Conservation (phyloP, 2,329 filamentous ascomycete species). For the Pseudopithomyces maydicus region DNA sequence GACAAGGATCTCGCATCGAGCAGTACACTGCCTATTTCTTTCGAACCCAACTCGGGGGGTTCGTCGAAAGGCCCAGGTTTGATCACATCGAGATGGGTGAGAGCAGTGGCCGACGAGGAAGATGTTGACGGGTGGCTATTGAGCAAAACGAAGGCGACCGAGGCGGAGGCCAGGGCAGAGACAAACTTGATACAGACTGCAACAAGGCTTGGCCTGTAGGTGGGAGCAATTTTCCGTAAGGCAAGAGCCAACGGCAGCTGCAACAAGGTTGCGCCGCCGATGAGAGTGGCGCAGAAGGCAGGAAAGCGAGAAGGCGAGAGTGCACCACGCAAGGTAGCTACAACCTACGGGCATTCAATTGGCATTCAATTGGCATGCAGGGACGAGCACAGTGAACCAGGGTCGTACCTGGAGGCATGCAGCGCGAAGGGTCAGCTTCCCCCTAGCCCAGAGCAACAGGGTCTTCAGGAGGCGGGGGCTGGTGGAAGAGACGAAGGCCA, state of each 20-base stretch:
- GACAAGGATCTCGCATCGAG: constrained; percentile 13
- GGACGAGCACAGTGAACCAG: constrained; percentile 5
- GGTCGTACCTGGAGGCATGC: constrained; percentile 29
- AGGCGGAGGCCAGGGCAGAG: constrained; percentile 55
- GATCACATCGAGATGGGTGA: constrained; percentile 15
- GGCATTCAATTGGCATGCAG: neutral
- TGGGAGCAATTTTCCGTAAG: constrained; percentile 12
- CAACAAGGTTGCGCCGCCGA: constrained; percentile 58
- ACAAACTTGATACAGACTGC: constrained; percentile 44
- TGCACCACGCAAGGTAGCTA: constrained; percentile 43
- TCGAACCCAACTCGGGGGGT: constrained; percentile 21
- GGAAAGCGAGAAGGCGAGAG: constrained; percentile 56
- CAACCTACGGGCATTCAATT: constrained; percentile 11
- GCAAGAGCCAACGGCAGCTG: constrained; percentile 36
- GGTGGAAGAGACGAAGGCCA: constrained; percentile 34
- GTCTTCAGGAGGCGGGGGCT: constrained; percentile 27
- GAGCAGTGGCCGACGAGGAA: neutral
- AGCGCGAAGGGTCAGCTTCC: constrained; percentile 22
- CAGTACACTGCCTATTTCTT: constrained; percentile 11
- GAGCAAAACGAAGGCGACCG: constrained; percentile 54
- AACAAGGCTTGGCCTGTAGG: neutral
- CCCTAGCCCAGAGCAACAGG: constrained; percentile 21
- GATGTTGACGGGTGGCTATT: constrained; percentile 45
- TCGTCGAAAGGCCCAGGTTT: constrained; percentile 30
- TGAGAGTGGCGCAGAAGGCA: constrained; percentile 57